Evolutionary conservation across 1,139 yeast genomes (phyloP).

Genomic region (Debaryomycetaceae sp.): DNA sequence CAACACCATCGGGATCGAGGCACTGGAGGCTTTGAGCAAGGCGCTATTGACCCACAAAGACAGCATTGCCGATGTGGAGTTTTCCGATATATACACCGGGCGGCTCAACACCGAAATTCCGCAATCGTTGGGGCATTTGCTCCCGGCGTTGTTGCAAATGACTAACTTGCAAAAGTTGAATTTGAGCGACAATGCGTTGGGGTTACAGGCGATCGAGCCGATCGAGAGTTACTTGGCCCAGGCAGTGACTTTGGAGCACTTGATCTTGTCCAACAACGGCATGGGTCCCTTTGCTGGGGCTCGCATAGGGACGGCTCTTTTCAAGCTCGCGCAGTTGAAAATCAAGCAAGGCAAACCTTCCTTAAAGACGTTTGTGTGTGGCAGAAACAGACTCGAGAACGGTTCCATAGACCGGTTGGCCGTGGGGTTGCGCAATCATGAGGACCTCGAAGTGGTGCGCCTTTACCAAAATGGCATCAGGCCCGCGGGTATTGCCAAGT

Average conservation of each 20-base stretch:
- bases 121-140: constrained; percentile 63
- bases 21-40: constrained; percentile 68
- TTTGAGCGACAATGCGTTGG: constrained; percentile 93
- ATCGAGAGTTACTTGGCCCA: constrained; percentile 72
- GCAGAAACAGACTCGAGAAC: constrained; percentile 92
- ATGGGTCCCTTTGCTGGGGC: constrained; percentile 98
- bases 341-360: constrained; percentile 38
- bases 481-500: constrained; percentile 80
- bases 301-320: constrained; percentile 83
- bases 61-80: constrained; percentile 61
- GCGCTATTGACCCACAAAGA: constrained; percentile 49
- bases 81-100: constrained; percentile 92
- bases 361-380: constrained; percentile 84
- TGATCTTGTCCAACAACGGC: constrained; percentile 89
- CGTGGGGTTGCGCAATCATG: constrained; percentile 71
- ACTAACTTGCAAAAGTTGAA: constrained; percentile 69
- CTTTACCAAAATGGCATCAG: constrained; percentile 95
- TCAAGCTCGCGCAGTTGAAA: constrained; percentile 65
- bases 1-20: constrained; percentile 90
- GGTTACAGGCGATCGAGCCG: constrained; percentile 90
- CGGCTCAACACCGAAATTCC: constrained; percentile 95
- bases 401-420: constrained; percentile 83
- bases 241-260: constrained; percentile 77
- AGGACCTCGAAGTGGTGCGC: constrained; percentile 66
- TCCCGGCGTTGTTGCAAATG: constrained; percentile 69